phyloP scores from a whole-genome alignment of 768 basidiomycete species.

The Russula vinacea region DNA sequence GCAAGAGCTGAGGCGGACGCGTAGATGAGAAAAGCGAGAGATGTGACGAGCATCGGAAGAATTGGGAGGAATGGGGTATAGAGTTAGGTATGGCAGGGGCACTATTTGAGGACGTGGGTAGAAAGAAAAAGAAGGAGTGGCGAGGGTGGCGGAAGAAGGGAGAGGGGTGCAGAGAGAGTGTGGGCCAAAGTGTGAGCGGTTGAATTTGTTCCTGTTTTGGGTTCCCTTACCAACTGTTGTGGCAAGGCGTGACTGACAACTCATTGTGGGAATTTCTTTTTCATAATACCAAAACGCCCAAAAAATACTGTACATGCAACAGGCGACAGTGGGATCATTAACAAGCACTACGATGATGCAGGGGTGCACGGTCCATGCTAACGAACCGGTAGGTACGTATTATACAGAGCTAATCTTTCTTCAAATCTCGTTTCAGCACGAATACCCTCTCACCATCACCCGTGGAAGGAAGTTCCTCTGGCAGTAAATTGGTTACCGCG shows the following conservation, averaged over 20 bases:
- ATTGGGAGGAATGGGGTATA: background rate
- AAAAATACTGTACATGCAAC: background rate
- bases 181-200: conserved; percentile 3
- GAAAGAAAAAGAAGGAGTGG: conserved; percentile 6
- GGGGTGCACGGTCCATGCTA: conserved; percentile 2
- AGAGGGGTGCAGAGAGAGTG: conserved; percentile 28
- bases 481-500: conserved; percentile 51
- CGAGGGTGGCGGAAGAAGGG: conserved; percentile 23
- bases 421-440: conserved; percentile 71
- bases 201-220: conserved; percentile 30
- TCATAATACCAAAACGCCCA: background rate
- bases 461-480: conserved; percentile 60
- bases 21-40: conserved; percentile 31
- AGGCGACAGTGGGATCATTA: background rate
- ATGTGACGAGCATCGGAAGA: conserved; percentile 8
- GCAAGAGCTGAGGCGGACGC: conserved; percentile 27
- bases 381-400: background rate
- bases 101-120: background rate
- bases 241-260: background rate
- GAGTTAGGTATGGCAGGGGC: background rate
- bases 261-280: background rate
- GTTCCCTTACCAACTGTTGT: conserved; percentile 9
- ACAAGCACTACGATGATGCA: too few relatives aligned
- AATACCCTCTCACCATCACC: conserved; percentile 73
- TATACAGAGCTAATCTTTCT: conserved; percentile 60